Evolutionary conservation across 805 yeast genomes (phyloP).

Genomic region (Lipomyces sp.): DNA sequence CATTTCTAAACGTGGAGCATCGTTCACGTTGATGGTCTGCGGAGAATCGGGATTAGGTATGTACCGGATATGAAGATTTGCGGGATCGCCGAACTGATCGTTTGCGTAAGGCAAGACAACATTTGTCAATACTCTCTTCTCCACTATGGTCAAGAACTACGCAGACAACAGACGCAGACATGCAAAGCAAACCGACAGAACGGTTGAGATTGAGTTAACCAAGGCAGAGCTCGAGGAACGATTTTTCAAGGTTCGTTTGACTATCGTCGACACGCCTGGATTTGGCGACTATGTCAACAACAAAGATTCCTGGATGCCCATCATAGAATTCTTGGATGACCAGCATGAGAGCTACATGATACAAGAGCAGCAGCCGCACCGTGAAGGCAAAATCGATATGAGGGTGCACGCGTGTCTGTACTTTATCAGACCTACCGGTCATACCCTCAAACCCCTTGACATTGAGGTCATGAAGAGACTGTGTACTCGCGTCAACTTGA

Average conservation of each 20-base stretch:
- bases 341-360: constrained; percentile 70
- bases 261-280: constrained; percentile 74
- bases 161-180: constrained; percentile 49
- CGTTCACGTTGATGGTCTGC: constrained; percentile 80
- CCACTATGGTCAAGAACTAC: constrained; percentile 52
- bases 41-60: constrained; percentile 86
- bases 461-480: constrained; percentile 73
- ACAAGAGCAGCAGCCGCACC: constrained; percentile 77
- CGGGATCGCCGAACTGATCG: neutral
- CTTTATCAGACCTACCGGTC: constrained; percentile 73
- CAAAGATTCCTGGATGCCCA: constrained; percentile 66
- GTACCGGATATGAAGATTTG: constrained; percentile 7
- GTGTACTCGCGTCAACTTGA: constrained; percentile 71
- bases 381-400: constrained; percentile 59
- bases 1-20: constrained; percentile 60
- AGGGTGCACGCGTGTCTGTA: constrained; percentile 86
- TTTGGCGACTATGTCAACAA: constrained; percentile 75
- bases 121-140: constrained; percentile 79
- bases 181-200: constrained; percentile 49
- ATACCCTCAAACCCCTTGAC: constrained; percentile 67
- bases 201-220: constrained; percentile 49
- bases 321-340: constrained; percentile 76
- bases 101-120: constrained; percentile 64
- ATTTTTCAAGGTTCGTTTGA: constrained; percentile 62
- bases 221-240: constrained; percentile 63